phyloP scores from a whole-genome alignment of 176 grass and related monocot species.

The Themeda triandra region DNA sequence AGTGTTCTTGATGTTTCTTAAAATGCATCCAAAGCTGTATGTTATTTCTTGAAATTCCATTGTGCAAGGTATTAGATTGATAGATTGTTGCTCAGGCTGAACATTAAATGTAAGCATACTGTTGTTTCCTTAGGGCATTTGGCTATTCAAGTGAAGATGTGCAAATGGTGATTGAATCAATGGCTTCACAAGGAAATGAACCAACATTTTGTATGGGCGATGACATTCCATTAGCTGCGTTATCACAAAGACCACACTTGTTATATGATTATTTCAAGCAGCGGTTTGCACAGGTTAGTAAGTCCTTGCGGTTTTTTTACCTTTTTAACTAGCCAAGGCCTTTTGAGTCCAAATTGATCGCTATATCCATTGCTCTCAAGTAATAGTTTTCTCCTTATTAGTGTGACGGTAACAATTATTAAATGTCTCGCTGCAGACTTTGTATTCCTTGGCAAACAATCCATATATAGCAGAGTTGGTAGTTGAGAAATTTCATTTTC shows the following conservation, averaged over 20 bases:
- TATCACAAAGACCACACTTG: constrained; percentile 86
- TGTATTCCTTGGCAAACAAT: neutral
- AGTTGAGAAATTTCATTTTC: neutral
- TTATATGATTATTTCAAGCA: constrained; percentile 99
- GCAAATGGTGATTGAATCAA: constrained; percentile 99
- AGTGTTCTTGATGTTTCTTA: constrained; percentile 4
- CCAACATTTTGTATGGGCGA: constrained; percentile 99
- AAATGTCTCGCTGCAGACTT: neutral
- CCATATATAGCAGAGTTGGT: constrained; percentile 8
- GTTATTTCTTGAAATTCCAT: constrained; percentile 18
- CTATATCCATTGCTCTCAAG: neutral
- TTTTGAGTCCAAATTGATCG: constrained; percentile 7
- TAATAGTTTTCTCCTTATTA: neutral
- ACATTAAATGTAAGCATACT: constrained; percentile 41
- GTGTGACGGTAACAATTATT: neutral
- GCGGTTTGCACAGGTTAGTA: constrained; percentile 96
- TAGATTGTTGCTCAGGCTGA: neutral
- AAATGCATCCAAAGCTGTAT: neutral
- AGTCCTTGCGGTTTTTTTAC: constrained; percentile 22
- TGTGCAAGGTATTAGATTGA: constrained; percentile 15
- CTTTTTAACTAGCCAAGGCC: neutral
- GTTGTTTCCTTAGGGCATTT: constrained; percentile 72
- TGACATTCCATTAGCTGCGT: constrained; percentile 92
- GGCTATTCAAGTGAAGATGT: constrained; percentile 99
- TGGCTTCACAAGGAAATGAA: constrained; percentile 99